These are phyloP conservation scores for Calvatia gigantea DNA, from an alignment of 768 basidiomycete species.

Conservation along the genomic window DNA sequence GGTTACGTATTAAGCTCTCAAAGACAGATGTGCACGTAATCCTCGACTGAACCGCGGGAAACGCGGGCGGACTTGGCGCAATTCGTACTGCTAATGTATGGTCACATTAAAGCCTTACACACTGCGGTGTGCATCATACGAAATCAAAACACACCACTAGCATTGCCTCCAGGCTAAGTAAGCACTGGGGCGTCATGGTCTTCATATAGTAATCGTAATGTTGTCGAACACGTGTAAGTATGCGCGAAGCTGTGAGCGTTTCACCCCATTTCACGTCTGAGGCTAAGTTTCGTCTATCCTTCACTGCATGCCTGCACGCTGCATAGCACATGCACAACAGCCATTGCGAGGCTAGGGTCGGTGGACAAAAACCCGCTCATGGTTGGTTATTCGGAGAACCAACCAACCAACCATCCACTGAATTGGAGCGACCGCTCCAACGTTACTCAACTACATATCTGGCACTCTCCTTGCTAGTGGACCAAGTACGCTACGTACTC, in stretches of 20 bases:
- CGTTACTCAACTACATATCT: neutral
- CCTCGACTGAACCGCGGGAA: too few relatives aligned
- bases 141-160: neutral
- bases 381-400: neutral
- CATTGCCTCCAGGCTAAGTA: neutral
- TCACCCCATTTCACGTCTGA: neutral
- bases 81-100: too few relatives aligned
- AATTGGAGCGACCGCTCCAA: too few relatives aligned
- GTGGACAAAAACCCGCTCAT: neutral
- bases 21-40: too few relatives aligned
- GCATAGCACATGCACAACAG: neutral
- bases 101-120: neutral
- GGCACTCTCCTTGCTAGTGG: neutral
- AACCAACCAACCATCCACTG: too few relatives aligned
- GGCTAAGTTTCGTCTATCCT: neutral
- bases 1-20: too few relatives aligned
- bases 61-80: too few relatives aligned
- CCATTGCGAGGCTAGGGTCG: neutral
- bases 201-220: neutral
- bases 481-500: neutral
- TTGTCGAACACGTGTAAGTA: neutral
- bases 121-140: neutral
- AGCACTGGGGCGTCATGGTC: neutral
- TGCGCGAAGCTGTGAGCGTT: too few relatives aligned
- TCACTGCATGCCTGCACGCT: neutral